Conservation (phyloP, 2,329 filamentous ascomycete species). For the Calonectria pseudoreteaudii region DNA sequence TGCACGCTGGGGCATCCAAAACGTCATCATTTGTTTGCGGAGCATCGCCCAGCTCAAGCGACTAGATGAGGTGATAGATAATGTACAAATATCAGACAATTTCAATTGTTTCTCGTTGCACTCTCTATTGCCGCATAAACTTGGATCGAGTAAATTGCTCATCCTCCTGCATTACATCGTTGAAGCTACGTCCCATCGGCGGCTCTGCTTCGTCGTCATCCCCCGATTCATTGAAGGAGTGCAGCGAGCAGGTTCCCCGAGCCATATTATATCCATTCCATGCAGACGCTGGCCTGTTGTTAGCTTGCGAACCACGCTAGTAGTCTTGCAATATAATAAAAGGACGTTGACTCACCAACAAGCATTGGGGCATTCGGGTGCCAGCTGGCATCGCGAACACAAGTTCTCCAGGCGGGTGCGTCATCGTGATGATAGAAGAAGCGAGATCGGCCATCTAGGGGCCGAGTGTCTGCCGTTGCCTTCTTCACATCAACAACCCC, state of each 20-base stretch:
- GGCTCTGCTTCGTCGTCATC: constrained; percentile 76
- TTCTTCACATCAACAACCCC: constrained; percentile 81
- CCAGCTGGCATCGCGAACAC: constrained; percentile 91
- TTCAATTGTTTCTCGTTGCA: constrained; percentile 30
- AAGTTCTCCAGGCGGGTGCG: constrained; percentile 75
- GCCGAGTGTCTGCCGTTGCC: constrained; percentile 74
- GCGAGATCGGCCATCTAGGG: constrained; percentile 64
- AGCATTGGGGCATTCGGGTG: constrained; percentile 87
- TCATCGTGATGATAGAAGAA: constrained; percentile 71
- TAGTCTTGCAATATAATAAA: too few species aligned
- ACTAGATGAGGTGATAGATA: constrained; percentile 32
- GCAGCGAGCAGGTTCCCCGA: constrained; percentile 80
- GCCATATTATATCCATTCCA: constrained; percentile 84
- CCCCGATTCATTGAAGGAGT: constrained; percentile 78
- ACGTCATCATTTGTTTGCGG: constrained; percentile 20
- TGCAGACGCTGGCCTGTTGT: constrained; percentile 71
- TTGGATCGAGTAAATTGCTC: constrained; percentile 40
- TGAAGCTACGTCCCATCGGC: constrained; percentile 67
- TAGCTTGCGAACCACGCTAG: constrained; percentile 11
- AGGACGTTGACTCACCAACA: constrained; percentile 62
- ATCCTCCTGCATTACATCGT: constrained; percentile 65
- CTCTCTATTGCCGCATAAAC: constrained; percentile 28
- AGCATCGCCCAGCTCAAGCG: constrained; percentile 16
- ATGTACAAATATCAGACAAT: constrained; percentile 41
- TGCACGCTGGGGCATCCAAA: constrained; percentile 17